A percentile compares a stretch with the other conserved stretches of the same genome.
These are phyloP conservation scores for Botrytis byssoidea DNA, from an alignment of 2,329 filamentous ascomycete genomes.

Conservation along the genomic window DNA sequence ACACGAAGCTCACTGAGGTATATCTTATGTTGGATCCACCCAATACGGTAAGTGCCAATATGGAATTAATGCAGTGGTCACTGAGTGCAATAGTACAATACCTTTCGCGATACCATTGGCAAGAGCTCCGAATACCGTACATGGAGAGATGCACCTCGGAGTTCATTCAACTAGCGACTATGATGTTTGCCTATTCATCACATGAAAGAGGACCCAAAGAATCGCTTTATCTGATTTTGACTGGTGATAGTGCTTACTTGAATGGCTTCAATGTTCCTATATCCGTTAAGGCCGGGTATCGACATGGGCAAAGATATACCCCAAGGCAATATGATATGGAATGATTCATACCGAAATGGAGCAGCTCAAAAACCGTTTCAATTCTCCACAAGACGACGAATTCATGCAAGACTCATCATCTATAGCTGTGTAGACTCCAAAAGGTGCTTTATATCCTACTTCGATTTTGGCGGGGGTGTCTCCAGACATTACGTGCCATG, in stretches of 20 bases:
- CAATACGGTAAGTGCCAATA: neutral
- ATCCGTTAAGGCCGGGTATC: neutral
- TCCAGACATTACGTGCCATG: neutral
- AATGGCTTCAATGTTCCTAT: neutral
- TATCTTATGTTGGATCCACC: neutral
- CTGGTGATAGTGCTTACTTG: neutral
- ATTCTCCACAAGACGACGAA: neutral
- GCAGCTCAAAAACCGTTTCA: neutral
- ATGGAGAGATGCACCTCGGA: neutral
- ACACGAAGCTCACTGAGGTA: neutral
- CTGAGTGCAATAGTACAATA: neutral
- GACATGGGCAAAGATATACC: neutral
- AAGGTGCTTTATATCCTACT: neutral
- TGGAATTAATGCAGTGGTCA: neutral
- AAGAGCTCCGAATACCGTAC: neutral
- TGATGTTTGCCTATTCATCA: neutral
- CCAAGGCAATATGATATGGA: neutral
- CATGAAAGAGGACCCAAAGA: neutral
- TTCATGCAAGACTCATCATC: neutral
- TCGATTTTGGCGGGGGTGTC: neutral
- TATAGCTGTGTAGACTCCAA: neutral
- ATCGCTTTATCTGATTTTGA: neutral
- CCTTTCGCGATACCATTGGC: neutral
- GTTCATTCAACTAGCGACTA: neutral
- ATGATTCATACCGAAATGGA: neutral